Evolutionary conservation across 2,329 filamentous ascomycete species (phyloP), one percentile per base, ranked within the genome.

Genomic region (Zasmidium citrigriseum): DNA sequence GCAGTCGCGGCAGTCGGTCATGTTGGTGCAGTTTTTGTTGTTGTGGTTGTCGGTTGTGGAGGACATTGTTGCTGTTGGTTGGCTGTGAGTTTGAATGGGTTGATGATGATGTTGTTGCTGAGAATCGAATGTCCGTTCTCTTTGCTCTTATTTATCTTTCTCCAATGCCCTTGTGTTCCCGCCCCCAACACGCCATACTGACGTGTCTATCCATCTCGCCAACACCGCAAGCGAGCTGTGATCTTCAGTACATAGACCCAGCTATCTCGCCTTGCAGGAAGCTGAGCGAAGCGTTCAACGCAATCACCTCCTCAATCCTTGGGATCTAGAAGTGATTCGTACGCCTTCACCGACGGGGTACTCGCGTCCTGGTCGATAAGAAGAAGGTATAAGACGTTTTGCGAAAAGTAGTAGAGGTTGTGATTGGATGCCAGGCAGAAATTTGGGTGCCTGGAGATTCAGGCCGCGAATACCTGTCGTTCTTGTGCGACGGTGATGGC

Each of bases 1-100:
- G 45, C 55, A 60, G 34, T 63, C 54, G 14, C 29, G 44, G 57
- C 60, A 62, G 49, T 64, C 48, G 12, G 27, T 25, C 52, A 61
- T 57, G 52, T 59, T 63, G 34, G 24, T 51, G 58, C 54, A 52
- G 55, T 62, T 47, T 46, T 29, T 58, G 41, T 59, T 49, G 57
- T 51, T 52, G 45, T 50, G 50, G 50, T 48, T 58, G 53, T 49
- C 48, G 52, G 52, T 57, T 10, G 45, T 48, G 20, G 3, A 22
- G 48, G 25, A 16, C 20, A 51, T 21, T 21, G 34, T 41, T 4
- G 16, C 34, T 41, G 5, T 4, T 41, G 14, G 34, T n/a, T 9
- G 34, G 5, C 18, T 11, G 5, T 41, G 34, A 4, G 12, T 41
- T 41, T 7, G 34, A 10, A 9, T 11, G 5, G 7, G 7, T 9